Evolutionary conservation across 345 rosid genomes (phyloP).

Genomic region (Carallia pectinifolia): DNA sequence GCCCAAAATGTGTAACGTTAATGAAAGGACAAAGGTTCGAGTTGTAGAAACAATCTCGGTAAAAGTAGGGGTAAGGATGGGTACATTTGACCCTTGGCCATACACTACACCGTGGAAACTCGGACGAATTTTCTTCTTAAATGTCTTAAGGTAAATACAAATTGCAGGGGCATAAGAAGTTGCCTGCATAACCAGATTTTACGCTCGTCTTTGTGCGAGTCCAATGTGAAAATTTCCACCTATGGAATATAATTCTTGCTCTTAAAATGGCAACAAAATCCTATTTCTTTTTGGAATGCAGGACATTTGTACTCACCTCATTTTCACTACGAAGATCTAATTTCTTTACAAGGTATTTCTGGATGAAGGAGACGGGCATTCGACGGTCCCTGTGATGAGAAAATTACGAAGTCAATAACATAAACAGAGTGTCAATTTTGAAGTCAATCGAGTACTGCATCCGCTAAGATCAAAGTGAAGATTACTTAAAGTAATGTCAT

Average conservation of each 20-base stretch:
- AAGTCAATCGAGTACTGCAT: not conserved
- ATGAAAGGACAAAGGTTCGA: too few relatives aligned
- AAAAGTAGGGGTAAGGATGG: too few relatives aligned
- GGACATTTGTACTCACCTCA: slow-evolving; percentile 50
- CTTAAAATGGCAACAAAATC: not conserved
- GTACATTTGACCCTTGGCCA: too few relatives aligned
- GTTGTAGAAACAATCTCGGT: too few relatives aligned
- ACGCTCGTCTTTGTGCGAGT: too few relatives aligned
- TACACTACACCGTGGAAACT: too few relatives aligned
- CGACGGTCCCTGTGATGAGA: slow-evolving; percentile 64
- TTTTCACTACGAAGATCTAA: slow-evolving; percentile 62
- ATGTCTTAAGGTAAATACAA: too few relatives aligned
- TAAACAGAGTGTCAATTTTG: not conserved
- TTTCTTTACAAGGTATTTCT: slow-evolving; percentile 80
- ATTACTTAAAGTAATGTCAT: not conserved
- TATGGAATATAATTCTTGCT: not conserved
- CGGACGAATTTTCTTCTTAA: too few relatives aligned
- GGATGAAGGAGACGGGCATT: slow-evolving; percentile 69
- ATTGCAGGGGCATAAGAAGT: too few relatives aligned
- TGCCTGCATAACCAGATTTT: too few relatives aligned
- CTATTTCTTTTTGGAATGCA: not conserved
- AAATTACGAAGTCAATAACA: slow-evolving; percentile 7
- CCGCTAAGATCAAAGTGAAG: not conserved
- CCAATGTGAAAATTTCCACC: too few relatives aligned
- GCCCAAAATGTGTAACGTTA: too few relatives aligned